Conservation (phyloP, 2,329 filamentous ascomycete genomes). For the Fusarium annulatum region DNA sequence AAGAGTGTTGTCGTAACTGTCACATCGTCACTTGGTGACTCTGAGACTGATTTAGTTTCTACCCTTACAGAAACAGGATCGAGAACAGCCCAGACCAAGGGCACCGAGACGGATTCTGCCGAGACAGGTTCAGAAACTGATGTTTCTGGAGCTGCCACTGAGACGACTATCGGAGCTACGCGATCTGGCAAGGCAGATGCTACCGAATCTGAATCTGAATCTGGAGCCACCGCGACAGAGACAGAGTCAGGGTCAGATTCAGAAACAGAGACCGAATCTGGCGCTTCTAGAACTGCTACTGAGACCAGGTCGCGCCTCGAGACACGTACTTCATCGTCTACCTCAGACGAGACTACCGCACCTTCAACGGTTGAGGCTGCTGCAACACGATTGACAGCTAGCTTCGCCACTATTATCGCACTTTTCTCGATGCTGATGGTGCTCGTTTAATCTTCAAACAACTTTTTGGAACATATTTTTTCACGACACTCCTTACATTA, state of each 20-base stretch:
- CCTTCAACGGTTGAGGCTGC: conserved; percentile 34
- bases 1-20: neutral
- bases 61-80: conserved; percentile 26
- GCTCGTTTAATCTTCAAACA: conserved; percentile 35
- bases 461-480: conserved; percentile 12
- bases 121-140: conserved; percentile 5
- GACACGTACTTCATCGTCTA: conserved; percentile 35
- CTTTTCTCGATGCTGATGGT: conserved; percentile 37
- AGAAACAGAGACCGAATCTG: neutral
- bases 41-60: conserved; percentile 27
- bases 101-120: neutral
- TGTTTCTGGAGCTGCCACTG: conserved; percentile 6
- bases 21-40: conserved; percentile 6
- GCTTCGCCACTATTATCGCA: conserved; percentile 33
- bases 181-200: neutral
- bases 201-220: conserved; percentile 2
- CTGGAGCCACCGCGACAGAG: conserved; percentile 1
- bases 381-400: conserved; percentile 32
- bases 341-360: conserved; percentile 16
- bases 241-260: neutral
- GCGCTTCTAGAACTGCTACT: neutral
- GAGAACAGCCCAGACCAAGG: conserved; percentile 12
- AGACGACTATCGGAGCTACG: conserved; percentile 10
- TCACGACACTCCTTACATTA: conserved; percentile 43
- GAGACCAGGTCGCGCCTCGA: conserved; percentile 27